These are phyloP conservation scores for Cutaneotrichosporon cavernicola DNA, from an alignment of 1,284 basidiomycete species.

Conservation along the genomic window DNA sequence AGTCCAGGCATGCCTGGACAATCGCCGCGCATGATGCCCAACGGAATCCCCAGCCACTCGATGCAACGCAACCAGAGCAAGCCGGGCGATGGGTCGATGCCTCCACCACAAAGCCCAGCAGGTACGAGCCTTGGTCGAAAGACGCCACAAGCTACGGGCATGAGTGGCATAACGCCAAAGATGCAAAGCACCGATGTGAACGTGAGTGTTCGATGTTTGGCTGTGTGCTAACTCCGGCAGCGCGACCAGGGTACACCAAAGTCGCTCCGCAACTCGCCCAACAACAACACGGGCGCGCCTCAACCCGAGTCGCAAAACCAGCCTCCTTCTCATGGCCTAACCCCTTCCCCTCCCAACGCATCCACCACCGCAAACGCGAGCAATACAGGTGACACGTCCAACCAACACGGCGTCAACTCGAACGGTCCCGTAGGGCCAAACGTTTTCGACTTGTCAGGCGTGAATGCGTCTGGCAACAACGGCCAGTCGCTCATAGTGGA, in stretches of 20 bases:
- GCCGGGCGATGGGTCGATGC: constrained; percentile 40
- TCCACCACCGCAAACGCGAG: constrained; percentile 1
- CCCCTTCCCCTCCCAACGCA: constrained; percentile 35
- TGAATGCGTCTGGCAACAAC: neutral
- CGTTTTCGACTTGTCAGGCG: constrained; percentile 3
- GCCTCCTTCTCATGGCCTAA: constrained; percentile 23
- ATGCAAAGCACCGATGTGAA: constrained; percentile 33
- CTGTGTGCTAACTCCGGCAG: constrained; percentile 17
- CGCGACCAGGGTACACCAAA: constrained; percentile 43
- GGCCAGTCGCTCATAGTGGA: neutral
- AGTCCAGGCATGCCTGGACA: constrained; percentile 22
- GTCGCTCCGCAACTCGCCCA: constrained; percentile 46
- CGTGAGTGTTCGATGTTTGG: constrained; percentile 22
- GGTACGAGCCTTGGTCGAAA: constrained; percentile 26
- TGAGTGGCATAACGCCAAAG: constrained; percentile 22
- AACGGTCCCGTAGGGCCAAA: neutral
- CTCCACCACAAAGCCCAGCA: constrained; percentile 45
- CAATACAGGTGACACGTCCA: constrained; percentile 12
- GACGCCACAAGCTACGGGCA: constrained; percentile 35
- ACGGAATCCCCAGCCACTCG: constrained; percentile 24
- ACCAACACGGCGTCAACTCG: neutral
- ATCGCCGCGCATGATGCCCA: constrained; percentile 22
- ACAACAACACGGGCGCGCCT: constrained; percentile 20
- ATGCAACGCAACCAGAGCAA: constrained; percentile 46
- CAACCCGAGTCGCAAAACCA: constrained; percentile 19